Evolutionary conservation across 495 filamentous ascomycete genomes (phyloP).

Genomic region (Cercophora samala): DNA sequence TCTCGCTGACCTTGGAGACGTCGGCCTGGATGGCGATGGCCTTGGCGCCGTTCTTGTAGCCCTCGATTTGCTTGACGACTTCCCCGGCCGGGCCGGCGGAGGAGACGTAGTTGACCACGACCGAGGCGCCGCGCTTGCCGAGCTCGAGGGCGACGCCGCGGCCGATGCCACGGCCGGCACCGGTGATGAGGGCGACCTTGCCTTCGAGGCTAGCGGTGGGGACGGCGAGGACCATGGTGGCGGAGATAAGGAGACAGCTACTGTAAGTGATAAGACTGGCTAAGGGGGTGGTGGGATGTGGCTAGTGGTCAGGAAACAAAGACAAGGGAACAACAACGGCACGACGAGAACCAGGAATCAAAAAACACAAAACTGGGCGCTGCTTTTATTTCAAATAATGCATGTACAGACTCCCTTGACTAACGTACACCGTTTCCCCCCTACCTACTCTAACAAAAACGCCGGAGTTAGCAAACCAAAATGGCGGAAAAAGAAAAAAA

Average conservation of each 20-base stretch:
- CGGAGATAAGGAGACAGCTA: too few species aligned
- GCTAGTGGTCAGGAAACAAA: neutral
- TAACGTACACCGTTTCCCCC: neutral
- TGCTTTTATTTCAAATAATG: neutral
- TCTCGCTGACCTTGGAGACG: slow-evolving; percentile 63
- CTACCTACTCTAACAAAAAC: neutral
- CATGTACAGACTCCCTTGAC: neutral
- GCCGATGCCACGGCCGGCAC: slow-evolving; percentile 70
- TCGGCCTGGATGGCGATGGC: slow-evolving; percentile 74
- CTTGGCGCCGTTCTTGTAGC: slow-evolving; percentile 47
- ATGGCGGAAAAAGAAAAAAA: neutral
- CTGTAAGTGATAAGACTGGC: neutral
- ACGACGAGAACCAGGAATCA: neutral
- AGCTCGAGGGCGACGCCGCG: slow-evolving; percentile 73
- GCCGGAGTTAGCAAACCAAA: neutral
- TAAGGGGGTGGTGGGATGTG: neutral
- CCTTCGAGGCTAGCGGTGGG: slow-evolving; percentile 50
- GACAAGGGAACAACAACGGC: neutral
- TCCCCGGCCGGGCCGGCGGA: slow-evolving; percentile 59
- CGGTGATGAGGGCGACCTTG: slow-evolving; percentile 73
- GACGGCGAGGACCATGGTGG: slow-evolving; percentile 33
- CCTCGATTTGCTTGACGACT: slow-evolving; percentile 51
- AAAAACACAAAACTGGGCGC: neutral
- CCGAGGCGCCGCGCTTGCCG: slow-evolving; percentile 64
- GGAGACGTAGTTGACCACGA: slow-evolving; percentile 76